Evolutionary conservation across 768 basidiomycete genomes (phyloP).

Genomic region (Tulasnella sp.): DNA sequence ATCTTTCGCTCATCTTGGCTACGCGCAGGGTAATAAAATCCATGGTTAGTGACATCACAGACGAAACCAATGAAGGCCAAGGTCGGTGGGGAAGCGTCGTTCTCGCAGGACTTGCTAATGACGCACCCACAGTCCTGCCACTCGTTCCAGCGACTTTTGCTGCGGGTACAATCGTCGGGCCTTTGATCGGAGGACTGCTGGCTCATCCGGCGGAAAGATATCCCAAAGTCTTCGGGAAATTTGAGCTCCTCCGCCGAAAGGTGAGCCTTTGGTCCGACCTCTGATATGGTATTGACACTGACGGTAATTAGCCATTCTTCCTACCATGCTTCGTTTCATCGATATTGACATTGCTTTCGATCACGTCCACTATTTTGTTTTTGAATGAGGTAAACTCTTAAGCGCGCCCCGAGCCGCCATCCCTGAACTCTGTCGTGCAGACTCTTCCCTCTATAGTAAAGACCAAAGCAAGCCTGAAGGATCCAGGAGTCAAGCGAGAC

Average conservation of each 20-base stretch:
- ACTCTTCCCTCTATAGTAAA: not conserved
- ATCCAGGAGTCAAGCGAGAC: not conserved
- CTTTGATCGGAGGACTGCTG: slow-evolving; percentile 31
- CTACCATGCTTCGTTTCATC: slow-evolving; percentile 61
- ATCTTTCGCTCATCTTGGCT: not conserved
- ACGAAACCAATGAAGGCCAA: slow-evolving; percentile 34
- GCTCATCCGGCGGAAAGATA: slow-evolving; percentile 34
- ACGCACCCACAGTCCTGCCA: slow-evolving; percentile 33
- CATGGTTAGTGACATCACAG: slow-evolving; percentile 37
- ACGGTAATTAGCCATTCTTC: slow-evolving; percentile 49
- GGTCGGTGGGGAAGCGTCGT: slow-evolving; percentile 25
- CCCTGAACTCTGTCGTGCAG: not conserved
- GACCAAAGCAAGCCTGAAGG: not conserved
- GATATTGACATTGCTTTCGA: slow-evolving; percentile 49
- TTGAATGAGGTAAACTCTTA: slow-evolving; percentile 56
- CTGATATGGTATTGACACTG: not conserved
- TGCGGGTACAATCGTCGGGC: slow-evolving; percentile 34
- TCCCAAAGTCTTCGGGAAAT: slow-evolving; percentile 25
- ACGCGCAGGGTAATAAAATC: slow-evolving; percentile 21
- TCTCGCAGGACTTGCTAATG: not conserved
- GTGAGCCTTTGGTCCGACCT: not conserved
- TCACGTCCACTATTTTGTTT: slow-evolving; percentile 51
- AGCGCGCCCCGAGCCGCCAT: not conserved
- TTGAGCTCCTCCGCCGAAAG: slow-evolving; percentile 16
- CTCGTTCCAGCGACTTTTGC: slow-evolving; percentile 31